A percentile compares a stretch with the other conserved stretches of the same genome.
These are phyloP conservation scores for Phytophthora foliorum DNA, from an alignment of 352 stramenopile genomes.

Conservation along the genomic window DNA sequence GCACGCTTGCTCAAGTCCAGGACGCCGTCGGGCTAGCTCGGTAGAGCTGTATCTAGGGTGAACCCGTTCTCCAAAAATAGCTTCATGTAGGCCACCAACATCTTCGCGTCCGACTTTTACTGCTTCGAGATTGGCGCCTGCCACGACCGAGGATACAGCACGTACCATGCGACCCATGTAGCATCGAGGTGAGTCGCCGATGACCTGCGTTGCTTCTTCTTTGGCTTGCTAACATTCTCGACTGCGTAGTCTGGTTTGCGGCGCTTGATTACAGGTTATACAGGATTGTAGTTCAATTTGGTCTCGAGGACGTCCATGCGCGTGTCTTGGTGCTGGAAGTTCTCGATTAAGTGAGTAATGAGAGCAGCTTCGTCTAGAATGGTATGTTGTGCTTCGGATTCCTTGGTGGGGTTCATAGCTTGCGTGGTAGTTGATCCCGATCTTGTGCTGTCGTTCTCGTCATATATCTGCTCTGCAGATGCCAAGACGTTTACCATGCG, in stretches of 20 bases:
- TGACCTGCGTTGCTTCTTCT: background rate
- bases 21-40: constrained; percentile 12
- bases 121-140: background rate
- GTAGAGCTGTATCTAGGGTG: background rate
- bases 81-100: constrained; percentile 26
- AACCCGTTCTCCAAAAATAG: constrained; percentile 18
- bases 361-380: constrained; percentile 25
- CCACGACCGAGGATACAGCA: constrained; percentile 8
- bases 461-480: background rate
- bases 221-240: background rate
- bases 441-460: background rate
- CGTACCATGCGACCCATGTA: constrained; percentile 31
- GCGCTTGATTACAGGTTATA: background rate
- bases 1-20: constrained; percentile 2
- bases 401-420: background rate
- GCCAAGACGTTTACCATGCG: constrained; percentile 4
- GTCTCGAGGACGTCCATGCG: constrained; percentile 7
- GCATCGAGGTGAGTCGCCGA: constrained; percentile 21
- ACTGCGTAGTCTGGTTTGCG: background rate
- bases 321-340: constrained; percentile 11
- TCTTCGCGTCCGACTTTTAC: constrained; percentile 1
- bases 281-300: constrained; percentile 1
- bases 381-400: constrained; percentile 7
- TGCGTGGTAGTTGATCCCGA: background rate
- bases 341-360: constrained; percentile 22